Evolutionary conservation across 2,329 filamentous ascomycete genomes (phyloP), one percentile per base, ranked within the genome.

Genomic region (Ophiostoma populinum): DNA sequence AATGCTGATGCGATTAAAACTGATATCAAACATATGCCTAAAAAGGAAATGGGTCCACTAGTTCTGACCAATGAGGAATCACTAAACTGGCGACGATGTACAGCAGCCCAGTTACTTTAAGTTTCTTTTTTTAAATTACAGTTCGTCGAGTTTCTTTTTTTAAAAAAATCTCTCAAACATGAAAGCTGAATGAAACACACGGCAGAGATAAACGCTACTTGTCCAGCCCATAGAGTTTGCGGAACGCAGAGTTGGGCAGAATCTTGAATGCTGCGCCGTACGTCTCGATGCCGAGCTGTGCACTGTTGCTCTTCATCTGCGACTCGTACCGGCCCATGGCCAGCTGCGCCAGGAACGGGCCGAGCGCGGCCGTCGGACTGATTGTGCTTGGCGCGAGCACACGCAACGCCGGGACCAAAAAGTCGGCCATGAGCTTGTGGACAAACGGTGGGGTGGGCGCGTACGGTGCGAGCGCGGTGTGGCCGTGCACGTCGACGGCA

Each of bases 401-500:
- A 24, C 50, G 37, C 0, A 58, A 37, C 0, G 48, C 25, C 1
- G 51, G 46, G 0, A 44, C 40, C 3, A 64, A 6, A 0, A 44
- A 20, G 6, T 35, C 45, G 26, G 44, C 43, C 7, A 46, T 0
- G 2, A 45, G 0, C 6, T 36, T 3, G 5, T 6, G 19, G 2
- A 25, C 2, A 4, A 29, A 47, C 7, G 34, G 47, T 5, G 43
- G 43, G 2, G 46, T 24, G 0, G 62, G 61, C 2, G 63, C 39
- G 42, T 62, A 67, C 2, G 54, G 49, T 40, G 51, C 45, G 39
- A 66, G 57, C 9, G 55, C 53, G 2, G 45, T 41, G 42, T 68
- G 68, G 2, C 34, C 40, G 4, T 41, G 32, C 2, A 45, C 39
- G 41, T 83, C 78, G 9, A 83, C 66, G 7, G 55, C 64, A 0